A percentile compares a stretch with the other conserved stretches of the same genome.
Evolutionary conservation across 257 asterid species (phyloP).

Genomic region (Solanum bulbocastanum): DNA sequence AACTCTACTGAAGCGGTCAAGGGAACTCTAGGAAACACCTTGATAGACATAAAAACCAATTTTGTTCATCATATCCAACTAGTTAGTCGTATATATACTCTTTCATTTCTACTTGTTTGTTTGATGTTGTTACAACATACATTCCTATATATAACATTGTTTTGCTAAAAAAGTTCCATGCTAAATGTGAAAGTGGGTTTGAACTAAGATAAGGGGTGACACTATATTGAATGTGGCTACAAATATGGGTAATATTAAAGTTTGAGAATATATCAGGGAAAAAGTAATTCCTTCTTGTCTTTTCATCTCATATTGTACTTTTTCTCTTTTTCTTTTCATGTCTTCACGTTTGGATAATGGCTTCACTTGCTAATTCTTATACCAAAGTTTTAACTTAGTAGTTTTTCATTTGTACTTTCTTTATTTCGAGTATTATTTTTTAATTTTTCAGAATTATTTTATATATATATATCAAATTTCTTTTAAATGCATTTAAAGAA

Average conservation of each 20-base stretch:
- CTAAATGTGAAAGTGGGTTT: not conserved
- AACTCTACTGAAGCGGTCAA: no score
- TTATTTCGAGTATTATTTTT: no score
- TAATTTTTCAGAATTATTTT: no score
- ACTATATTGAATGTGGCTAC: not conserved
- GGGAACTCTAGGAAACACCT: conserved; percentile 26
- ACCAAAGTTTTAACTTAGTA: no score
- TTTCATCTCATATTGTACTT: not conserved
- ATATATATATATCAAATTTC: no score
- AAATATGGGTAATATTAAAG: not conserved
- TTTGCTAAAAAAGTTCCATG: not conserved
- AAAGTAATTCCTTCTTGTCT: not conserved
- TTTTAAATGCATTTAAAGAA: no score
- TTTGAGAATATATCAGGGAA: not conserved
- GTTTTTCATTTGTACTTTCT: no score
- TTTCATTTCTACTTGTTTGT: not conserved
- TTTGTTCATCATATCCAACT: not conserved
- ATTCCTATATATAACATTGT: not conserved
- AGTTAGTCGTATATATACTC: not conserved
- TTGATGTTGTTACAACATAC: not conserved
- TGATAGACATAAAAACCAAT: not conserved
- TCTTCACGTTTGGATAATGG: not conserved
- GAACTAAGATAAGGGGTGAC: not conserved
- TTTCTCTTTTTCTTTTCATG: not conserved
- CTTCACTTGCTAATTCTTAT: not conserved